These are phyloP conservation scores for Bruguiera sexangula DNA, from an alignment of 345 rosid species.

Conservation along the genomic window DNA sequence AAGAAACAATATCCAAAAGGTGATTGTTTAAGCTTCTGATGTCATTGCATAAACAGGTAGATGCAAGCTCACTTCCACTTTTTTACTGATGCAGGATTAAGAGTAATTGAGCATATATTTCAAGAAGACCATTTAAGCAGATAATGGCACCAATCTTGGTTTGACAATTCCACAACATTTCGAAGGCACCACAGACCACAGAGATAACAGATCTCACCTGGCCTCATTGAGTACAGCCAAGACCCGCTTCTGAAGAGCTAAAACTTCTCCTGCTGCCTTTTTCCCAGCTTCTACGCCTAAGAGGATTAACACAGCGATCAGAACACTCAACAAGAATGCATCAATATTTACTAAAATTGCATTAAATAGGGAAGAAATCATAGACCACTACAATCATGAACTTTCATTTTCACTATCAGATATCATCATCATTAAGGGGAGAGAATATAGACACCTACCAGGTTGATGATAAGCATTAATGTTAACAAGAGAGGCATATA, in stretches of 20 bases:
- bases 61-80: background rate
- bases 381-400: background rate
- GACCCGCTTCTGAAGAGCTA: slow-evolving; percentile 92
- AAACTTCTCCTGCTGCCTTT: slow-evolving; percentile 94
- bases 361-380: background rate
- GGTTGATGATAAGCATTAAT: slow-evolving; percentile 98
- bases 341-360: background rate
- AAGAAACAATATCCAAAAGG: too few relatives aligned
- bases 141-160: background rate
- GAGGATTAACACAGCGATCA: background rate
- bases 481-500: slow-evolving; percentile 78
- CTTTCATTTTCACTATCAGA: slow-evolving; percentile 6
- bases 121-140: background rate
- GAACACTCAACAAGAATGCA: background rate
- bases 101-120: background rate
- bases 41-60: background rate
- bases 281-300: slow-evolving; percentile 99
- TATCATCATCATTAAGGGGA: slow-evolving; percentile 11
- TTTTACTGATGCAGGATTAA: background rate
- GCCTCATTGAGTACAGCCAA: slow-evolving; percentile 91
- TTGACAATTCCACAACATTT: background rate
- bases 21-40: too few relatives aligned
- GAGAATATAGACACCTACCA: slow-evolving; percentile 43
- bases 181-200: too few relatives aligned
- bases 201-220: slow-evolving; percentile 41